Base-by-base conservation (phyloP, 2,329 filamentous ascomycete genomes). In the Neonectria magnoliae region DNA sequence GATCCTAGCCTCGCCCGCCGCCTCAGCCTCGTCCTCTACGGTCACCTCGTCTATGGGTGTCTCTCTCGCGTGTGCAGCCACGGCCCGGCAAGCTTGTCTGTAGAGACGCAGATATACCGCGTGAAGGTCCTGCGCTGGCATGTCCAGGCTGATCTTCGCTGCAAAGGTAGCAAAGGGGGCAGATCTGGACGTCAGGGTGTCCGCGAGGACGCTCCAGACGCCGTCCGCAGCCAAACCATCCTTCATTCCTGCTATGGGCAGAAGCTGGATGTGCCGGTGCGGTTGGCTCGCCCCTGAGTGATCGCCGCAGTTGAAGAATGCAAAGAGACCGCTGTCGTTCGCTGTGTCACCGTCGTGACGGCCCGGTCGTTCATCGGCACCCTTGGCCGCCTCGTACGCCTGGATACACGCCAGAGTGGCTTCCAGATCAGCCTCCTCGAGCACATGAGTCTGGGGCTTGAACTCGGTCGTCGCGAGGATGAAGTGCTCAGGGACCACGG, bases 251-350 rank as follows among this genome's bases (percentile, higher is more conserved):
- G 85, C 82, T 0, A 92, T 83, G 0, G 90, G 90, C 4, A 93
- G 77, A n/a, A 93, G 83, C 76, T 93, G 91, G 27, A 93, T 77
- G 72, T 93, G 91, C 4, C 91, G 79, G 73, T 93, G 91, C 13
- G 90, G 86, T 75, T 93, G 91, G 68, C 88, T 91, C 1, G 91
- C 90, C 3, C 91, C 91, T 5, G 89, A 92, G 71, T 90, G 84
- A 11, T 83, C 76, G 2, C 91, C 91, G 33, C 87, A 89, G 77
- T 93, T 93, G 83, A 91, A 92, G 74, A 91, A 92, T 1, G 85
- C 88, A 69, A 86, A 91, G 2, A 92, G 76, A 29, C 84, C 83
- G 18, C 70, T 68, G 1, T 61, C 68, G 2, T 66, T 55, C 6
- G 64, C 64, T 3, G 57, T 29, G 4, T 57, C 42, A 0, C 64